Evolutionary conservation across 2,329 filamentous ascomycete genomes (phyloP), one percentile per base, ranked within the genome.

Genomic region (Chaetomium strumarium): DNA sequence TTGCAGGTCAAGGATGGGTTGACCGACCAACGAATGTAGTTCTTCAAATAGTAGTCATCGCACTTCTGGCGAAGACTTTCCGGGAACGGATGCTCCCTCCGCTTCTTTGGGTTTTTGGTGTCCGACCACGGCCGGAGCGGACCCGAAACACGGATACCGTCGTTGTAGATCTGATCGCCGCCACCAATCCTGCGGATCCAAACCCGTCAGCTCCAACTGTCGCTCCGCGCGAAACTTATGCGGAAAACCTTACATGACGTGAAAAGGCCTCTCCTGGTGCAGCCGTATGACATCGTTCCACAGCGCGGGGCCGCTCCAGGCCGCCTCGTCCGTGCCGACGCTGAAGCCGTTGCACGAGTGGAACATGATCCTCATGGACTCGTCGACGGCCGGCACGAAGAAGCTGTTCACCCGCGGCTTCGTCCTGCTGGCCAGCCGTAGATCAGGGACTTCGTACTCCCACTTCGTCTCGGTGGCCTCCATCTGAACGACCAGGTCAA

Each of bases 311-410:
- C 93, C 93, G 64, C 87, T 92, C 74, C 90, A 95, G 39, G 85
- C 84, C 46, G 88, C 83, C 55, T 93, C 83, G 67, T 96, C 87
- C 3, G 90, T 92, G 49, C 86, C 88, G 37, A 93, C 79, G 60
- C 88, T 92, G 73, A 99, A 99, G 14, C 93, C 95, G 68, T 99
- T 99, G 73, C 93, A 96, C 52, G 89, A 96, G 73, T 96, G 88
- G 71, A 96, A 99, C 89, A 97, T 95, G 66, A 96, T 88, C 66
- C 95, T 90, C 92, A 99, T 97, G 5, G 88, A 88, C 69, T 96
- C 85, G 41, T 83, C 81, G 53, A 78, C 76, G 12, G 88, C 89
- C 12, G 93, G 92, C 5, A 97, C 82, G 76, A 86, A 95, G 70
- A 99, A 99, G 46, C 60, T 81, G 72, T 78, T 95, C 73, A 67